A percentile compares a stretch with the other conserved stretches of the same genome.
Conservation (phyloP, 345 rosid species). For the Sisymbrium irio region DNA sequence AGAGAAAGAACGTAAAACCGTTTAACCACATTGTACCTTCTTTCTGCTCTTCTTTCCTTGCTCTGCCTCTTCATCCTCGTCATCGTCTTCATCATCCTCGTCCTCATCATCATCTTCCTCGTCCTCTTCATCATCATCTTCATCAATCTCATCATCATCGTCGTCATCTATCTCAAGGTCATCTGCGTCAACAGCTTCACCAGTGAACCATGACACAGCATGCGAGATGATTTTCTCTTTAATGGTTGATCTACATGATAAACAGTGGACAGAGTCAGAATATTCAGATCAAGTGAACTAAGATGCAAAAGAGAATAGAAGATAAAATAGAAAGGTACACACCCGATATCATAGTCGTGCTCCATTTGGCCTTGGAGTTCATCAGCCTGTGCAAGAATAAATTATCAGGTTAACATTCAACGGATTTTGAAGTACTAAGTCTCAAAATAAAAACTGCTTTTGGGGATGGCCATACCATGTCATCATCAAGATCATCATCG, state of each 20-base stretch:
- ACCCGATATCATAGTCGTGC: conserved; percentile 97
- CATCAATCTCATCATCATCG: conserved; percentile 43
- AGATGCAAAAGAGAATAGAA: neutral
- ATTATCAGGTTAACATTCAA: neutral
- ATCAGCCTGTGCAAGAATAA: conserved; percentile 61
- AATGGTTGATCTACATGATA: conserved; percentile 64
- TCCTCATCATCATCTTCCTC: conserved; percentile 52
- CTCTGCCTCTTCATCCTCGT: conserved; percentile 41
- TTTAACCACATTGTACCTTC: neutral
- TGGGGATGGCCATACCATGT: conserved; percentile 47
- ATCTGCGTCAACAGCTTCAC: conserved; percentile 82
- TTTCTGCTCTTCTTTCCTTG: conserved; percentile 6
- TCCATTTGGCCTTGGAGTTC: conserved; percentile 97
- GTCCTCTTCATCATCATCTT: conserved; percentile 44
- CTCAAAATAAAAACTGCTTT: neutral
- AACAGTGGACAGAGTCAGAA: neutral
- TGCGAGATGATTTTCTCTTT: conserved; percentile 86
- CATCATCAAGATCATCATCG: conserved; percentile 90
- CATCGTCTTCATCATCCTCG: conserved; percentile 57
- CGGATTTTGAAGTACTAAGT: neutral
- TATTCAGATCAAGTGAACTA: neutral
- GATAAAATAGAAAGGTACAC: conserved; percentile 16
- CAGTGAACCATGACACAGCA: conserved; percentile 97
- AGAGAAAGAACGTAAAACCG: neutral
- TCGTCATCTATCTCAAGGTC: conserved; percentile 61